Conservation (phyloP, 2,329 filamentous ascomycete genomes). For the Cercospora brassicicola region DNA sequence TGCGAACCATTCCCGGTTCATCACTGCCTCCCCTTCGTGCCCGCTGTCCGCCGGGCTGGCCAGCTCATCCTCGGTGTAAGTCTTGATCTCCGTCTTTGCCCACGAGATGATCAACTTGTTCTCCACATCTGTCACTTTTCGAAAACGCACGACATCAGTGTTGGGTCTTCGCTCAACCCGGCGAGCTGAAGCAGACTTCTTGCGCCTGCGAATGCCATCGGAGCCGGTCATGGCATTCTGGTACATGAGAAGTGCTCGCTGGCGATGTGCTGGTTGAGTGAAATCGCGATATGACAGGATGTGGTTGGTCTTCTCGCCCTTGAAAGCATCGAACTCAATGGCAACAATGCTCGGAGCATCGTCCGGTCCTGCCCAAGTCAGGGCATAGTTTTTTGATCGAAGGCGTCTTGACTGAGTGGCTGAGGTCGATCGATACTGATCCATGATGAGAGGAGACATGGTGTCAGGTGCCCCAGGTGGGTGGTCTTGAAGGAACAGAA, state of each 20-base stretch:
- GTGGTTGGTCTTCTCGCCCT: constrained; percentile 37
- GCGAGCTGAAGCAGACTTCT: constrained; percentile 18
- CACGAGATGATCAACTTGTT: constrained; percentile 36
- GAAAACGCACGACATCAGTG: constrained; percentile 24
- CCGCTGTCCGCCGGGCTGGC: constrained; percentile 33
- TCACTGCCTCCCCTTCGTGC: constrained; percentile 34
- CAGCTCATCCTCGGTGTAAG: constrained; percentile 33
- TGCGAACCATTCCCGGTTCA: constrained; percentile 41
- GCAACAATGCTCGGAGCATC: constrained; percentile 39
- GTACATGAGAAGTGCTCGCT: constrained; percentile 31
- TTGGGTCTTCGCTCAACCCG: constrained; percentile 14
- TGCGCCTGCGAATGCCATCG: constrained; percentile 8
- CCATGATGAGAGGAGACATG: not conserved
- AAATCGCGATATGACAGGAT: constrained; percentile 37
- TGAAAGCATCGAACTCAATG: constrained; percentile 47
- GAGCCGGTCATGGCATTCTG: constrained; percentile 21
- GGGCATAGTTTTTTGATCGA: constrained; percentile 25
- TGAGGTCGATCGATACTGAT: constrained; percentile 4
- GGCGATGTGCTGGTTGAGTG: constrained; percentile 32
- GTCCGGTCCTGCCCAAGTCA: constrained; percentile 27
- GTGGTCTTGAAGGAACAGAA: constrained; percentile 7
- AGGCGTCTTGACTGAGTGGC: constrained; percentile 24
- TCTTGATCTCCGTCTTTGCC: constrained; percentile 36
- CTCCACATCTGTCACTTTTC: constrained; percentile 35
- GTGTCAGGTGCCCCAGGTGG: not conserved